phyloP scores from a whole-genome alignment of 805 yeast species.

The Lipomyces kockii region DNA sequence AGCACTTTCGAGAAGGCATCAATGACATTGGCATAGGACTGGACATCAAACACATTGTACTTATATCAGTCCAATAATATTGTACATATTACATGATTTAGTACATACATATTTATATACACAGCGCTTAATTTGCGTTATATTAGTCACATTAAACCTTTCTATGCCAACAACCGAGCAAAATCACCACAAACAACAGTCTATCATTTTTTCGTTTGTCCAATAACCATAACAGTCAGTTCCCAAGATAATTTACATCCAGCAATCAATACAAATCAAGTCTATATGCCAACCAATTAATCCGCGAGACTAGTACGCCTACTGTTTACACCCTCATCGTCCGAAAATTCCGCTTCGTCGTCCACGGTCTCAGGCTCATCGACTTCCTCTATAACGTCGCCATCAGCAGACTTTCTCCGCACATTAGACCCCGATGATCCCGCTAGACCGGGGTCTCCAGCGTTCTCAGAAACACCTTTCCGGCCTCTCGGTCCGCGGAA shows the following conservation, averaged over 20 bases:
- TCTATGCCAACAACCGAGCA: background rate
- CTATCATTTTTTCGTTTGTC: background rate
- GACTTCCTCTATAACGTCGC: constrained; percentile 25
- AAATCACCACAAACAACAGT: background rate
- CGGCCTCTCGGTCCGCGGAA: constrained; percentile 1
- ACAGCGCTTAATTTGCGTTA: background rate
- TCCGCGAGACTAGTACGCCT: background rate
- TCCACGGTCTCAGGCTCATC: constrained; percentile 26
- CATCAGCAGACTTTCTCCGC: constrained; percentile 6
- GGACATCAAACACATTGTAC: too few species aligned
- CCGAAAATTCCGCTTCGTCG: constrained; percentile 33
- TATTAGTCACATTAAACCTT: background rate
- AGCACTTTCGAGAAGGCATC: too few species aligned
- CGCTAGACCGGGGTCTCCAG: background rate
- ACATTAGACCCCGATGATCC: background rate
- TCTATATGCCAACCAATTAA: background rate
- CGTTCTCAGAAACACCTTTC: background rate
- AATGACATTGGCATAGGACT: too few species aligned
- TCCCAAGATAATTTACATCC: background rate
- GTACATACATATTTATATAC: background rate
- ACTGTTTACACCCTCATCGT: constrained; percentile 24
- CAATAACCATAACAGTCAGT: background rate
- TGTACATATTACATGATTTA: background rate
- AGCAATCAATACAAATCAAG: background rate
- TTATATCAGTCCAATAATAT: background rate